Percentiles rank a stretch among this genome's conserved stretches.
Conservation (phyloP, 345 rosid genomes). For the Eucalyptus coolabah region DNA sequence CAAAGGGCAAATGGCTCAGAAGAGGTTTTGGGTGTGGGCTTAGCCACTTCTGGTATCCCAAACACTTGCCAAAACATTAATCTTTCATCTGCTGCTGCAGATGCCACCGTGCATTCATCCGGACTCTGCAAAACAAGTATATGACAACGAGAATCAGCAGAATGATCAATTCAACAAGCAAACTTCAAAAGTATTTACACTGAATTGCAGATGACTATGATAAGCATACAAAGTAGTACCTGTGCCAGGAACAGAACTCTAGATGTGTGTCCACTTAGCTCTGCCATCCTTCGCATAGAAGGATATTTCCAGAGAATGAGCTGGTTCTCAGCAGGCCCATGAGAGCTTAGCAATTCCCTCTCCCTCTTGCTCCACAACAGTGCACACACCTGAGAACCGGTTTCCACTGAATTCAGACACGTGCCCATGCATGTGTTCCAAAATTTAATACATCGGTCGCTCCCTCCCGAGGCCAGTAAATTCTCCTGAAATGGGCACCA, state of each 20-base stretch:
- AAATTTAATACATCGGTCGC: no score
- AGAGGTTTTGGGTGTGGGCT: constrained; percentile 1
- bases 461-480: no score
- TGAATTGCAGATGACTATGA: neutral
- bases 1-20: constrained; percentile 14
- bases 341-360: no score
- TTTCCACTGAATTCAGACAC: no score
- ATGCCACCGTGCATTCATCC: constrained; percentile 30
- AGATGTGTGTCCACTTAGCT: no score
- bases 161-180: neutral
- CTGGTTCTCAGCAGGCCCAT: no score
- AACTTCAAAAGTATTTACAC: neutral
- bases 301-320: no score
- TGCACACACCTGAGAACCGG: no score
- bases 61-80: constrained; percentile 31
- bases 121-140: constrained; percentile 8
- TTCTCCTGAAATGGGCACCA: no score
- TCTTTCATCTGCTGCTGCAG: constrained; percentile 28
- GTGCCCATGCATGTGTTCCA: no score
- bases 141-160: neutral
- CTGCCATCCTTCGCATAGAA: no score
- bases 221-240: neutral
- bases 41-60: constrained; percentile 19
- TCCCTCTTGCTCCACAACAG: no score
- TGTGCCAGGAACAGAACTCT: constrained; percentile 18